Evolutionary conservation across 2,329 filamentous ascomycete species (phyloP).

Genomic region (Calonectria pteridis): DNA sequence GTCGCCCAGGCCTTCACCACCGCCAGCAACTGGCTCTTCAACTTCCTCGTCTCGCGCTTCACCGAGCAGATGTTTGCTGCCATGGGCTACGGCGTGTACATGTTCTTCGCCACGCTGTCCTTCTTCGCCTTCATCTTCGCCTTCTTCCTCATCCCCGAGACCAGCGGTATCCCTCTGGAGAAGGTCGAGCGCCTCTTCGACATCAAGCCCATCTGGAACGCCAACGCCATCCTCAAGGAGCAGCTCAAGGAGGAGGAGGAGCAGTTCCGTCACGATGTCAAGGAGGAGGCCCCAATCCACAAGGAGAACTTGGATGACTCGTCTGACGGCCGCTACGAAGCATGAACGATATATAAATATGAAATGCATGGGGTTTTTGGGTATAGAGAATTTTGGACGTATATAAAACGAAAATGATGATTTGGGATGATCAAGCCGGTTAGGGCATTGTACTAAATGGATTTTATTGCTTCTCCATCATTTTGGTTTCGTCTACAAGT

Average conservation of each 20-base stretch:
- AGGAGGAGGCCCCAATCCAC: conserved; percentile 25
- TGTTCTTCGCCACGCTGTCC: conserved; percentile 66
- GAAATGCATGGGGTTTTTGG: not conserved
- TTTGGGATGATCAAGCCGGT: not conserved
- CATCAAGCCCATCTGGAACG: conserved; percentile 42
- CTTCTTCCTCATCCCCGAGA: conserved; percentile 65
- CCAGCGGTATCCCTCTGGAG: conserved; percentile 65
- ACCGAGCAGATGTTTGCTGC: conserved; percentile 63
- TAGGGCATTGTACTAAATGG: not conserved
- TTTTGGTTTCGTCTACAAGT: not conserved
- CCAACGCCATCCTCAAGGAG: conserved; percentile 36
- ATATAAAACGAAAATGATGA: not conserved
- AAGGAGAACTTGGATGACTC: conserved; percentile 17
- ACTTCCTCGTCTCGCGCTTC: conserved; percentile 68
- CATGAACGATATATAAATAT: not conserved
- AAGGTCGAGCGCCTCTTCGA: conserved; percentile 64
- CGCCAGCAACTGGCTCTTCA: conserved; percentile 68
- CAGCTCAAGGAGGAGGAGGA: conserved; percentile 35
- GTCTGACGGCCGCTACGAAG: conserved; percentile 4
- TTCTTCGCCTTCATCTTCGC: conserved; percentile 61
- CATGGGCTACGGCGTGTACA: conserved; percentile 64
- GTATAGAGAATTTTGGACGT: not conserved
- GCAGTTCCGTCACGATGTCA: conserved; percentile 38
- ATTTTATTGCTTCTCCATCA: not conserved
- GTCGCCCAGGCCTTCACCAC: conserved; percentile 71